Evolutionary conservation across 352 stramenopile species (phyloP), one percentile per base, ranked within the genome.

Genomic region (Pythium periplocum): DNA sequence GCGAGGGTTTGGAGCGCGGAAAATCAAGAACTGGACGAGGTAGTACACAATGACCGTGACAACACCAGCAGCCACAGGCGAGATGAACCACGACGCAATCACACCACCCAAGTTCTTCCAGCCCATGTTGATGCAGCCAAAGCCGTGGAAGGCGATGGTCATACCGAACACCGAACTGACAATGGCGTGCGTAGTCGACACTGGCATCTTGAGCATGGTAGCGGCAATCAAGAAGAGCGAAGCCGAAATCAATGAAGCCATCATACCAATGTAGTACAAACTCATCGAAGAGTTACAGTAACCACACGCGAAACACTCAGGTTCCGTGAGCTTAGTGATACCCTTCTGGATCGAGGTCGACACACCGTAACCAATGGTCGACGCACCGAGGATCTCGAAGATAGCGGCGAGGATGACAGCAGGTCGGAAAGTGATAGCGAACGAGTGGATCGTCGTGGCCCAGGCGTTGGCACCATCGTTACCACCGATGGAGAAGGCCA

Each of bases 391-490:
- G 44, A 92, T 87, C 54, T 97, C 87, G 51, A 86, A 91, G 34
- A 96, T 64, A 4, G 58, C 63, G 4, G 81, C 85, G 17, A 95
- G 61, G 9, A 94, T 30, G 26, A 92, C 75, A 4, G 85, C 85
- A 5, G 32, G 55, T 84, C 67, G 76, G 12, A 95, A 57, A 6
- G 73, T 90, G 31, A 97, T 63, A 30, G 81, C 79, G 32, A 59
- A 61, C 48, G 90, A 75, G 50, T 86, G 68, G 30, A 97, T 79
- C 2, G 77, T 80, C 39, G 85, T 93, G 12, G 65, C 85, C 66
- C 93, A 96, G 12, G 86, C 79, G 51, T 96, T 97, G 31, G 80
- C 86, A 37, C 87, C 86, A 71, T 96, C 85, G 69, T 96, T 96
- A 4, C 75, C 84, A 47, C 84, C 86, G 51, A 76, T 68, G n/a